phyloP scores from a whole-genome alignment of 2,329 filamentous ascomycete genomes.

The Didymella pomorum region DNA sequence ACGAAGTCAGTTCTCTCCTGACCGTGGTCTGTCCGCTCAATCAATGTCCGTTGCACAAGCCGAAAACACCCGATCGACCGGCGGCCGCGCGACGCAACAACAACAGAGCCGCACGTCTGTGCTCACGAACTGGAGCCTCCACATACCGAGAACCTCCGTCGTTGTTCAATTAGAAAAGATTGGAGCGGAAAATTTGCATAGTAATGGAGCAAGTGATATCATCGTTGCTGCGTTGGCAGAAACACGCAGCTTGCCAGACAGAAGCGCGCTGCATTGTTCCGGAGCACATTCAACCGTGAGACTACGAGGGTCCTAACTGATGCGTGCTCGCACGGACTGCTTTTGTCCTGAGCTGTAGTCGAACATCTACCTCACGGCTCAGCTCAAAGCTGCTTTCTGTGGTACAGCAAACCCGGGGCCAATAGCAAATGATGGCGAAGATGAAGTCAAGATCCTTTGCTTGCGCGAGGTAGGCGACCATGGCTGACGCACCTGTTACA shows the following conservation, averaged over 20 bases:
- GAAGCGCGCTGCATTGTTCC: background rate
- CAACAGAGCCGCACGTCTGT: constrained; percentile 21
- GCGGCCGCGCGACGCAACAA: constrained; percentile 21
- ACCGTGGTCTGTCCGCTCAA: constrained; percentile 12
- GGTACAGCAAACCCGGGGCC: background rate
- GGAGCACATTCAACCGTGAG: background rate
- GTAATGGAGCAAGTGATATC: background rate
- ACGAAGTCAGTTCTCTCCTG: constrained; percentile 8
- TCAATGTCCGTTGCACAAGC: constrained; percentile 6
- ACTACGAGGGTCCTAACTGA: background rate
- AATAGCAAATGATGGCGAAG: background rate
- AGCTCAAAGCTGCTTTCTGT: background rate
- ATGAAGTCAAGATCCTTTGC: background rate
- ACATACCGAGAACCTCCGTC: constrained; percentile 17
- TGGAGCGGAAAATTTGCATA: constrained; percentile 4
- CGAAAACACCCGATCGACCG: constrained; percentile 18
- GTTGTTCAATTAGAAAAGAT: background rate
- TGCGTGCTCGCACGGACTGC: background rate
- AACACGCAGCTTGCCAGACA: too few species aligned
- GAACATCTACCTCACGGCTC: background rate
- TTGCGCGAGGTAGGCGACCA: background rate
- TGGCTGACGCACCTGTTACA: background rate
- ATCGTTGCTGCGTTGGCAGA: background rate
- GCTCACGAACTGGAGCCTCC: constrained; percentile 9
- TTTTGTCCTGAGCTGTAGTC: background rate